Evolutionary conservation across 805 yeast species (phyloP), one percentile per base, ranked within the genome.

Genomic region (Ogataea methylovora): DNA sequence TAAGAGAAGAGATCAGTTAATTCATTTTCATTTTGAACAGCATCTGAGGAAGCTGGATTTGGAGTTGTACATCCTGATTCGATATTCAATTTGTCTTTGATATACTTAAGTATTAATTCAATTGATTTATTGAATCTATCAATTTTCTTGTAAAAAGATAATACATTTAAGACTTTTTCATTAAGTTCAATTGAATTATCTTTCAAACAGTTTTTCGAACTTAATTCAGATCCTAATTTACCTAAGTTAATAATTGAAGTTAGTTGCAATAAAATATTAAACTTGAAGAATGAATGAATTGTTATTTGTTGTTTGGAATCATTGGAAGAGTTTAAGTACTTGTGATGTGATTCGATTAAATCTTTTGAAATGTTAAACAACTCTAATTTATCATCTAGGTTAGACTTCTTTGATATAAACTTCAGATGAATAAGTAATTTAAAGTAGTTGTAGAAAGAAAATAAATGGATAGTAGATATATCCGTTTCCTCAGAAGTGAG

Each of bases 401-500:
- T 29, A 6, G 20, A 11, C 4, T 15, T 17, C 4, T 16, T 27
- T 13, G 22, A 24, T 30, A n/a, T 8, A 8, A 32, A 37, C 27
- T 45, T 38, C 16, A 52, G 34, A 33, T 48, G 42, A 11, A 52
- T 42, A 15, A 52, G 34, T 21, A 56, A 43, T 30, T 51, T 52
- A 37, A 54, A 55, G 35, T 50, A 56, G 23, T 43, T 39, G 31
- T 52, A 57, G 36, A 54, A 49, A 5, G 60, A 48, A 28, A 43
- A 48, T 27, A 57, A 40, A 40, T 56, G 53, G 32, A 50, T 32
- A 23, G 49, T 55, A 6, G 35, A 24, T 12, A 12, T 22, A 8
- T 28, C 31, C 31, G 50, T 52, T 10, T 56, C 60, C 8, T 46
- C 49, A 19, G 34, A 40, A 8, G 32, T 30, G 18, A 53, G 27